Percentiles rank a stretch among this genome's conserved stretches.
phyloP scores from a whole-genome alignment of 331 rosid genomes.

The Rhamnella rubrinervis region DNA sequence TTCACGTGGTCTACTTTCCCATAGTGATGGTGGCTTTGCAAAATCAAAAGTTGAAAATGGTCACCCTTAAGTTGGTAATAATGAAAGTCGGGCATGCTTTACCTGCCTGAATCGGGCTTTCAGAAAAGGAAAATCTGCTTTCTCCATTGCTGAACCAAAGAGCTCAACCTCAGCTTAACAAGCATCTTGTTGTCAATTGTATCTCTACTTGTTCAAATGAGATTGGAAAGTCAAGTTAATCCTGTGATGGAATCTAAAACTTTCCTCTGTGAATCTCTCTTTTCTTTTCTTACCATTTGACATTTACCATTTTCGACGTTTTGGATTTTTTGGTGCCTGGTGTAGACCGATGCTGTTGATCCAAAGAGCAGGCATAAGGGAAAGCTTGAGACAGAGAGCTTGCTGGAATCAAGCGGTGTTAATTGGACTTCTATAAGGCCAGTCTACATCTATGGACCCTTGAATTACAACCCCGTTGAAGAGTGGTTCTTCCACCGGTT shows the following conservation, averaged over 20 bases:
- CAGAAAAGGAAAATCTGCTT: not conserved
- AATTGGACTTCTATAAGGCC: constrained; percentile 99
- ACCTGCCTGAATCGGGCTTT: not conserved
- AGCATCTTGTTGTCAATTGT: not conserved
- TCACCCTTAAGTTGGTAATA: not conserved
- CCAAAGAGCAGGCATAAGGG: constrained; percentile 99
- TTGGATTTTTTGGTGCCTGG: constrained; percentile 16
- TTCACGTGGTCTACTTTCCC: no score
- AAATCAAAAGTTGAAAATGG: no score
- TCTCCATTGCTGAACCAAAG: not conserved
- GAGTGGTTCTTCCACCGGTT: constrained; percentile 99
- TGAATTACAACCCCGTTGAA: constrained; percentile 95
- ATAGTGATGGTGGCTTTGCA: no score
- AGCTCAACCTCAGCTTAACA: not conserved
- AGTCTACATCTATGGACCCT: constrained; percentile 91
- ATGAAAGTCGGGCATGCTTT: not conserved
- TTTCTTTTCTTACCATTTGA: not conserved
- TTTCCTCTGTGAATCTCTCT: not conserved
- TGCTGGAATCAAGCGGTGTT: constrained; percentile 65
- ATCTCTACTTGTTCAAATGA: no score
- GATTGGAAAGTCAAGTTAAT: not conserved
- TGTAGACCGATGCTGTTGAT: constrained; percentile 79
- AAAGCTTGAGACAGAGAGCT: constrained; percentile 92
- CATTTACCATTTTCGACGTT: not conserved
- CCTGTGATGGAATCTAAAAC: not conserved